These are phyloP conservation scores for Endothia cerciana DNA, from an alignment of 2,329 filamentous ascomycete genomes.

Conservation along the genomic window DNA sequence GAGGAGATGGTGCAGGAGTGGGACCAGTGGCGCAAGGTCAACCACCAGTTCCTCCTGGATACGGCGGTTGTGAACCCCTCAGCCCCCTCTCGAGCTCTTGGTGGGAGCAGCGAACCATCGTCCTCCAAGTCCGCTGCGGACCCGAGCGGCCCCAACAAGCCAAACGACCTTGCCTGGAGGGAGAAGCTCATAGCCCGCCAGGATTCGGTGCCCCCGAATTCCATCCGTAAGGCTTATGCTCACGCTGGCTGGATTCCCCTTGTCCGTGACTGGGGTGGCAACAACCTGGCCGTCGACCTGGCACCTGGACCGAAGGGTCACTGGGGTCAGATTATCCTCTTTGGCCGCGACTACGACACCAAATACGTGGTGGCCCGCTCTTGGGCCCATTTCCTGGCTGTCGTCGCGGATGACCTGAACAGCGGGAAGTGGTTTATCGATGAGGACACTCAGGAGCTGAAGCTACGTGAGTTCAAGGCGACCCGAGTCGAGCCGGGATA, in stretches of 20 bases:
- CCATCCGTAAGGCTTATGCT: slow-evolving; percentile 89
- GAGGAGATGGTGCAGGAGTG: slow-evolving; percentile 98
- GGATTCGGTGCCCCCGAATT: slow-evolving; percentile 82
- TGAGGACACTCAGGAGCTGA: slow-evolving; percentile 89
- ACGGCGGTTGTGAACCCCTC: slow-evolving; percentile 61
- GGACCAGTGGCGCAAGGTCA: slow-evolving; percentile 94
- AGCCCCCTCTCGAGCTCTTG: slow-evolving; percentile 72
- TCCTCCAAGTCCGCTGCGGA: slow-evolving; percentile 63
- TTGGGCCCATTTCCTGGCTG: slow-evolving; percentile 85
- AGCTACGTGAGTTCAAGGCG: slow-evolving; percentile 88
- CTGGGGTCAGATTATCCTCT: slow-evolving; percentile 97
- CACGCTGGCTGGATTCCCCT: slow-evolving; percentile 96
- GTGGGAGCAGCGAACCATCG: slow-evolving; percentile 67
- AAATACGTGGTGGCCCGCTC: slow-evolving; percentile 96
- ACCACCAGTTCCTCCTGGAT: slow-evolving; percentile 80
- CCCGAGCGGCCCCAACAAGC: slow-evolving; percentile 43
- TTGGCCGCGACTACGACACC: slow-evolving; percentile 96
- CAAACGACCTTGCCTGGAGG: slow-evolving; percentile 72
- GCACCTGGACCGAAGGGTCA: slow-evolving; percentile 86
- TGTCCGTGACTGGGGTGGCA: slow-evolving; percentile 97
- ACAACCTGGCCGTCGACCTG: slow-evolving; percentile 92
- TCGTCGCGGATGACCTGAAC: slow-evolving; percentile 86
- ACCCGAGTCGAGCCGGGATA: slow-evolving; percentile 90
- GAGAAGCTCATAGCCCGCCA: slow-evolving; percentile 83
- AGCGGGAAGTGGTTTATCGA: slow-evolving; percentile 92